A percentile compares a stretch with the other conserved stretches of the same genome.
Evolutionary conservation across 1,139 yeast species (phyloP).

Genomic region (Blastobotrys proliferans): DNA sequence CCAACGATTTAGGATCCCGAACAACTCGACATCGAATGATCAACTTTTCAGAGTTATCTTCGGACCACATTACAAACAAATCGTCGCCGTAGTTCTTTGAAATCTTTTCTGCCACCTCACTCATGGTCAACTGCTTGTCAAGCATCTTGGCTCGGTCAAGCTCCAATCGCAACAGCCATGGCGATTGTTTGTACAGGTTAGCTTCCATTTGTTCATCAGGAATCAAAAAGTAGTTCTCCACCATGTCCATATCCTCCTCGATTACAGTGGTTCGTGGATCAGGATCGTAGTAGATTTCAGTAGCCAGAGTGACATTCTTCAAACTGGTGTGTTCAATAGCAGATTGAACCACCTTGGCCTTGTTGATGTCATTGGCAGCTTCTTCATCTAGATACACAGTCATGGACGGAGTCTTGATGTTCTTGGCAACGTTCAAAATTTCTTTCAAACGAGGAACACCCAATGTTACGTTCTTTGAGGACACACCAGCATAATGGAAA

Average conservation of each 20-base stretch:
- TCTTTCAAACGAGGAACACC: conserved; percentile 99
- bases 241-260: conserved; percentile 95
- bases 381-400: conserved; percentile 83
- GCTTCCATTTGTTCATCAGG: conserved; percentile 97
- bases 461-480: conserved; percentile 96
- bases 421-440: conserved; percentile 96
- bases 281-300: conserved; percentile 96
- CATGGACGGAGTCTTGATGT: conserved; percentile 96
- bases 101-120: conserved; percentile 95
- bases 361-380: conserved; percentile 82
- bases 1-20: conserved; percentile 90
- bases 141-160: conserved; percentile 98
- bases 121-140: conserved; percentile 96
- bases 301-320: conserved; percentile 93
- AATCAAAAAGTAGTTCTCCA: conserved; percentile 93
- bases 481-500: conserved; percentile 99
- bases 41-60: conserved; percentile 96
- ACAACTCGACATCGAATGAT: conserved; percentile 98
- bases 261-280: conserved; percentile 95
- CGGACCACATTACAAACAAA: conserved; percentile 97
- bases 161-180: conserved; percentile 95
- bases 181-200: conserved; percentile 88
- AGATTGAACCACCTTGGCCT: conserved; percentile 91
- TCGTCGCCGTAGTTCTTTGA: conserved; percentile 92
- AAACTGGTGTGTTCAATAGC: conserved; percentile 95